phyloP scores from a whole-genome alignment of 2,329 filamentous ascomycete species.

The Leptosphaerulina australis region DNA sequence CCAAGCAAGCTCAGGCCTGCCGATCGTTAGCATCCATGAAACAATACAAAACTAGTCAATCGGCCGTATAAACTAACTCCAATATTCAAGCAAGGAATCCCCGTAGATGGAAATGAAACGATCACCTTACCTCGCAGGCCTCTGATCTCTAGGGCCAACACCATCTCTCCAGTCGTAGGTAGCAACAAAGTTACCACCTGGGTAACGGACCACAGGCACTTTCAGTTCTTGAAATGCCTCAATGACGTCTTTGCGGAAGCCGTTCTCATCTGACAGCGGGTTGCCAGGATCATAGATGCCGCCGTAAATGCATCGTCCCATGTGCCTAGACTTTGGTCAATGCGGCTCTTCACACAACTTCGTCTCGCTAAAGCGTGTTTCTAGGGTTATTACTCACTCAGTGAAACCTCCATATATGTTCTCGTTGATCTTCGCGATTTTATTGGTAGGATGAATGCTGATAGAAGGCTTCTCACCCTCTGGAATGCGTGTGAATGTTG shows the following conservation, averaged over 20 bases:
- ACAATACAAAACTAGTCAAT: neutral
- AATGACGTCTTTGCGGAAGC: constrained; percentile 75
- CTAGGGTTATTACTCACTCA: constrained; percentile 62
- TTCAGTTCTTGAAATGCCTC: constrained; percentile 74
- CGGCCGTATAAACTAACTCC: neutral
- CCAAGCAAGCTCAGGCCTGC: constrained; percentile 78
- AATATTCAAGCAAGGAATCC: neutral
- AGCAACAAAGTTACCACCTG: constrained; percentile 82
- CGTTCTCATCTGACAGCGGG: constrained; percentile 72
- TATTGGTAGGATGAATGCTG: constrained; percentile 67
- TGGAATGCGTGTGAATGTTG: constrained; percentile 72
- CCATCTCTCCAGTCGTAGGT: constrained; percentile 88
- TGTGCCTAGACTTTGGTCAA: constrained; percentile 64
- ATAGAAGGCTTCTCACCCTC: constrained; percentile 68
- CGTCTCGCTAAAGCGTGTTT: constrained; percentile 9
- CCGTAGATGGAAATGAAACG: neutral
- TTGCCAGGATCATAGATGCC: constrained; percentile 82
- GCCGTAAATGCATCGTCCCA: constrained; percentile 87
- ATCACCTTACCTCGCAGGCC: constrained; percentile 60
- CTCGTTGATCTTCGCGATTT: constrained; percentile 74
- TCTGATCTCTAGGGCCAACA: constrained; percentile 72
- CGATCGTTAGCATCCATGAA: constrained; percentile 12
- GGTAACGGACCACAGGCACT: constrained; percentile 78
- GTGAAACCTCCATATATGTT: constrained; percentile 86
- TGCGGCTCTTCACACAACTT: constrained; percentile 13